Evolutionary conservation across 1,284 basidiomycete species (phyloP).

Genomic region (Singerocomus inundabilis): DNA sequence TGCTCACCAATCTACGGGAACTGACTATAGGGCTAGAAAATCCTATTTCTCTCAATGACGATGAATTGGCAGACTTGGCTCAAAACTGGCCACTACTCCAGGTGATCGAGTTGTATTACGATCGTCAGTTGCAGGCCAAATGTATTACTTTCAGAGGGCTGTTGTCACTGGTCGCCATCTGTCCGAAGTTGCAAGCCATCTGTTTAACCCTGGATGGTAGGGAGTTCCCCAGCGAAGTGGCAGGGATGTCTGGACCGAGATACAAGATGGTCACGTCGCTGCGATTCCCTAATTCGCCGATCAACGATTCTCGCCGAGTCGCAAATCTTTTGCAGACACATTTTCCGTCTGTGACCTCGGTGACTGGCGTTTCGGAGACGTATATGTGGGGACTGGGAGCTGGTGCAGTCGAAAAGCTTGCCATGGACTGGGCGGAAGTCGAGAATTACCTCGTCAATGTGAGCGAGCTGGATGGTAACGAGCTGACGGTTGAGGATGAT

Average conservation of each 20-base stretch:
- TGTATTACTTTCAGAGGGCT: neutral
- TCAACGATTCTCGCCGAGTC: neutral
- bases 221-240: neutral
- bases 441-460: neutral
- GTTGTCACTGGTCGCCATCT: neutral
- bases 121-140: neutral
- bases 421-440: neutral
- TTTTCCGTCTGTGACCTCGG: neutral
- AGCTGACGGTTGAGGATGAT: neutral
- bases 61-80: neutral
- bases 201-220: neutral
- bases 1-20: neutral
- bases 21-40: neutral
- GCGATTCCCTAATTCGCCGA: conserved; percentile 1
- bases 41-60: neutral
- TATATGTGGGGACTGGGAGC: neutral
- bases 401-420: no score
- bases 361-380: neutral
- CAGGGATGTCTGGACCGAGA: no score
- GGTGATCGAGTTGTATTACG: neutral
- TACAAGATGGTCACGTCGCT: neutral
- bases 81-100: neutral
- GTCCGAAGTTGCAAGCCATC: neutral
- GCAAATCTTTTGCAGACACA: neutral
- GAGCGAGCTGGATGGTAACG: neutral